Evolutionary conservation across 2,329 filamentous ascomycete species (phyloP).

Genomic region (Pseudogymnoascus sp.): DNA sequence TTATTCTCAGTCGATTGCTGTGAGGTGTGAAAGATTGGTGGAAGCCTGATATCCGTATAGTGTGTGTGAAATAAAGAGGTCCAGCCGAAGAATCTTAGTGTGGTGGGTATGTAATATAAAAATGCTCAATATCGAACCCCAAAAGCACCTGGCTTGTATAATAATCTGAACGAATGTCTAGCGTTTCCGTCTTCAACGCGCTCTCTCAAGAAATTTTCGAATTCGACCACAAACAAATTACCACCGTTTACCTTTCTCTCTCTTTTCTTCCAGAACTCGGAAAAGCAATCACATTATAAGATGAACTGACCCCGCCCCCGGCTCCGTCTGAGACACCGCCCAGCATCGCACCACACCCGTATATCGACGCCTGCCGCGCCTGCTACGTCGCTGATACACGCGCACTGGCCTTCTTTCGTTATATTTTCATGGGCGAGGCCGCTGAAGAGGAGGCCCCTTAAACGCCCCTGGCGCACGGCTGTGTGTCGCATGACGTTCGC

Average conservation of each 20-base stretch:
- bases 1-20: neutral
- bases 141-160: slow-evolving; percentile 1
- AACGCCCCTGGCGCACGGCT: slow-evolving; percentile 4
- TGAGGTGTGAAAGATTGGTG: neutral
- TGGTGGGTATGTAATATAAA: slow-evolving; percentile 7
- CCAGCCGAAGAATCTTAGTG: slow-evolving; percentile 7
- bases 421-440: neutral
- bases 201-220: neutral
- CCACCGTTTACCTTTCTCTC: neutral
- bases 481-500: neutral
- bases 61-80: slow-evolving; percentile 7
- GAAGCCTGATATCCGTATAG: neutral
- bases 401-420: neutral
- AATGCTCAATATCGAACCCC: neutral
- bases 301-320: neutral
- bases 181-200: neutral
- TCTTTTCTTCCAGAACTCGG: slow-evolving; percentile 1
- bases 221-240: neutral
- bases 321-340: neutral
- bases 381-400: slow-evolving; percentile 6
- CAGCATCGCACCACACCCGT: neutral
- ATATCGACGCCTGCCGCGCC: slow-evolving; percentile 1
- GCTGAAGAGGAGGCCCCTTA: slow-evolving; percentile 1
- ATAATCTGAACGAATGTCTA: neutral
- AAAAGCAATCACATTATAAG: slow-evolving; percentile 7